phyloP scores from a whole-genome alignment of 2,329 filamentous ascomycete species.

The Colletotrichum sp. region DNA sequence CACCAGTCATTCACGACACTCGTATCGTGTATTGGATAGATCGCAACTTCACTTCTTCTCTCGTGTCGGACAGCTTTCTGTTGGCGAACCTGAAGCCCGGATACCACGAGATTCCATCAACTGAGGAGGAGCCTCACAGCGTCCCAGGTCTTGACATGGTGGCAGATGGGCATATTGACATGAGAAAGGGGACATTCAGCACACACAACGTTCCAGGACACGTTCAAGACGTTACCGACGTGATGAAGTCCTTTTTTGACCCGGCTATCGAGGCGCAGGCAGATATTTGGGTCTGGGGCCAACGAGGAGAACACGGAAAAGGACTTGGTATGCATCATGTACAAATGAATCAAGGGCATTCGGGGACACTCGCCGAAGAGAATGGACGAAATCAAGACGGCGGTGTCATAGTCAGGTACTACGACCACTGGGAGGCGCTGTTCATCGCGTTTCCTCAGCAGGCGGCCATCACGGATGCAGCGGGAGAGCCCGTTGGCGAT shows the following conservation, averaged over 20 bases:
- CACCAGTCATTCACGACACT: neutral
- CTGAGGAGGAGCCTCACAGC: fast-evolving
- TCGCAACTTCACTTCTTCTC: neutral
- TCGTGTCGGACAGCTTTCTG: neutral
- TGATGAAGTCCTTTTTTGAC: neutral
- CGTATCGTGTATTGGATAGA: neutral
- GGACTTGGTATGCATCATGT: neutral
- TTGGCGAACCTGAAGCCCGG: neutral
- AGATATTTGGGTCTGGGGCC: neutral
- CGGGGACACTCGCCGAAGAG: neutral
- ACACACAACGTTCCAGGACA: neutral
- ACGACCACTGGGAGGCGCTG: neutral
- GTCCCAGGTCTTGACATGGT: neutral
- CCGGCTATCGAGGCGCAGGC: neutral
- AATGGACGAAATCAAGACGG: neutral
- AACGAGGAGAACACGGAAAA: neutral
- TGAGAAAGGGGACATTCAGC: fast-evolving
- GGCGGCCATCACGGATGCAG: neutral
- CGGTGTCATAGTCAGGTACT: neutral
- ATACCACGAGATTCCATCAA: neutral
- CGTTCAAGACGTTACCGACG: fast-evolving
- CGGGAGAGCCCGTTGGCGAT: neutral
- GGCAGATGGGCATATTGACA: neutral
- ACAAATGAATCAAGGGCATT: neutral
- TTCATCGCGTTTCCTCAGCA: neutral